Evolutionary conservation across 305 asterid genomes (phyloP).

Genomic region (Withania somnifera): DNA sequence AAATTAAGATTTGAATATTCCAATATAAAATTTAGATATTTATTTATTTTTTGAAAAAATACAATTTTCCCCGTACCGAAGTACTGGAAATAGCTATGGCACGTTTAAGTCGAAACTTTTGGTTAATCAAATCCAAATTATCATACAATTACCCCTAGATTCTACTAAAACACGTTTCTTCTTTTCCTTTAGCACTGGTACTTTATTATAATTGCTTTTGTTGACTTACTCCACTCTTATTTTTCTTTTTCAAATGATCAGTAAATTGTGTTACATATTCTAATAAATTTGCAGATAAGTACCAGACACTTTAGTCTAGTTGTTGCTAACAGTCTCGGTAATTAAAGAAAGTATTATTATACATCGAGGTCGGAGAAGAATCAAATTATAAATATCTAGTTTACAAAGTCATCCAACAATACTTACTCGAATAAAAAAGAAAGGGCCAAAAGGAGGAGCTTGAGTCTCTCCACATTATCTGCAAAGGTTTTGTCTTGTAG

Average conservation of each 20-base stretch:
- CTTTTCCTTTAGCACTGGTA: not conserved
- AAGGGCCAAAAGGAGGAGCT: not conserved
- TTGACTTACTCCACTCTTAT: not conserved
- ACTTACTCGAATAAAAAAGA: not conserved
- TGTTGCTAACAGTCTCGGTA: not conserved
- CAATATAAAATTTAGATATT: too few species aligned
- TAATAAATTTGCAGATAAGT: not conserved
- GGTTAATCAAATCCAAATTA: not conserved
- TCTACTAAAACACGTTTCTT: not conserved
- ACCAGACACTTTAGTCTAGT: not conserved
- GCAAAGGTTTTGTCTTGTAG: not conserved
- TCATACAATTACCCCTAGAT: not conserved
- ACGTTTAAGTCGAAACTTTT: too few species aligned
- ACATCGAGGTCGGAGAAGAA: too few species aligned
- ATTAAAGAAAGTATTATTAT: too few species aligned
- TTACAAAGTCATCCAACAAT: too few species aligned
- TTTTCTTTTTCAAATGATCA: too few species aligned
- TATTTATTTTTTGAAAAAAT: too few species aligned
- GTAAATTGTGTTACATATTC: not conserved
- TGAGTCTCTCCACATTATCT: not conserved
- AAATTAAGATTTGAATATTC: too few species aligned
- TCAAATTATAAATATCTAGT: too few species aligned
- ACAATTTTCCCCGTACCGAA: not conserved
- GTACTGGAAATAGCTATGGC: too few species aligned
- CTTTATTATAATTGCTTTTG: not conserved